phyloP scores from a whole-genome alignment of 2,329 filamentous ascomycete genomes.

The Phialophora macrospora region DNA sequence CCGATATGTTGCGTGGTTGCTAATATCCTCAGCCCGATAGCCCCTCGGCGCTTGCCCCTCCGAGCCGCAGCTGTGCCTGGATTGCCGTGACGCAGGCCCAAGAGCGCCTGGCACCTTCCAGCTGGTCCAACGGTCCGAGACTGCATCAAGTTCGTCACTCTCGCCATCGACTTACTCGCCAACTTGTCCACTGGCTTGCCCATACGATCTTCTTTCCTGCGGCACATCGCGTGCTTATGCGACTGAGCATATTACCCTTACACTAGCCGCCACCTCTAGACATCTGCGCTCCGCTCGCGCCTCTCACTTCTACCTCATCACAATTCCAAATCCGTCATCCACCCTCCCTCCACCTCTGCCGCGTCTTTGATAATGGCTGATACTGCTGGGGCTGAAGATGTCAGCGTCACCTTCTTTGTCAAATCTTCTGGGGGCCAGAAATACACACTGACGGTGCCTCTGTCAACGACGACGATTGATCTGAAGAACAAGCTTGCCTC shows the following conservation, averaged over 20 bases:
- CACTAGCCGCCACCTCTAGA: not conserved
- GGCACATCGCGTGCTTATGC: not conserved
- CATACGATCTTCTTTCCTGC: not conserved
- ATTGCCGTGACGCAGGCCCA: slow-evolving; percentile 1
- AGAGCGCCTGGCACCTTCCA: not conserved
- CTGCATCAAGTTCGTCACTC: slow-evolving; percentile 14
- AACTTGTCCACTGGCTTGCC: slow-evolving; percentile 6
- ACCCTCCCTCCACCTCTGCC: not conserved
- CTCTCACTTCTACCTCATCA: not conserved
- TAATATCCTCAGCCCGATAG: not conserved
- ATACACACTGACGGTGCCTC: slow-evolving; percentile 78
- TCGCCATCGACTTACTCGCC: slow-evolving; percentile 9
- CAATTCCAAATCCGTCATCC: slow-evolving; percentile 15
- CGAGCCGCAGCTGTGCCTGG: not conserved
- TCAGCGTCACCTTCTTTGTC: slow-evolving; percentile 87
- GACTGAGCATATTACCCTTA: not conserved
- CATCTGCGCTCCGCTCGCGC: slow-evolving; percentile 1
- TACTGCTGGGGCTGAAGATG: slow-evolving; percentile 34
- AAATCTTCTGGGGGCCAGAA: slow-evolving; percentile 93
- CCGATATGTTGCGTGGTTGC: not conserved
- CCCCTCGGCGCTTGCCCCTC: slow-evolving; percentile 2
- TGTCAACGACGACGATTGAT: slow-evolving; percentile 77
- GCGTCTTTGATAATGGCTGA: slow-evolving; percentile 33
- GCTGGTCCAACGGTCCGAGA: not conserved
- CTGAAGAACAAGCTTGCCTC: slow-evolving; percentile 87